A percentile compares a stretch with the other conserved stretches of the same genome.
phyloP scores from a whole-genome alignment of 2,329 filamentous ascomycete species.

The Penicillium sp. region DNA sequence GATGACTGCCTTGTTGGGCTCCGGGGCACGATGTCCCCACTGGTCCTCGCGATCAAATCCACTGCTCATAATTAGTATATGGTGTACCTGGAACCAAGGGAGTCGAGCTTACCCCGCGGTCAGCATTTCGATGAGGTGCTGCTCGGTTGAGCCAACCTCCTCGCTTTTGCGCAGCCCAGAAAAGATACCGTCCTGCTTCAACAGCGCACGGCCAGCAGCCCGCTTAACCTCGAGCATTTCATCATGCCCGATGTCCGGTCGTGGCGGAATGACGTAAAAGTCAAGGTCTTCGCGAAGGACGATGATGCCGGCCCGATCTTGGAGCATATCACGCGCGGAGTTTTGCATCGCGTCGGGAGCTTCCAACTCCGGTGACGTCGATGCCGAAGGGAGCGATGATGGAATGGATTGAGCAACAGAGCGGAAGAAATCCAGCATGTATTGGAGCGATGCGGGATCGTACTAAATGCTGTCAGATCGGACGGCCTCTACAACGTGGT shows the following conservation, averaged over 20 bases:
- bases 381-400: slow-evolving; percentile 62
- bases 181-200: slow-evolving; percentile 91
- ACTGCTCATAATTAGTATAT: slow-evolving; percentile 47
- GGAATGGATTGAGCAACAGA: slow-evolving; percentile 89
- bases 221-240: slow-evolving; percentile 98
- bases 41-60: slow-evolving; percentile 93
- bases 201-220: slow-evolving; percentile 77
- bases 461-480: slow-evolving; percentile 58
- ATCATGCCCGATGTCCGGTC: slow-evolving; percentile 71
- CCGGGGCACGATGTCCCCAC: slow-evolving; percentile 95
- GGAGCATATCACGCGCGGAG: slow-evolving; percentile 68
- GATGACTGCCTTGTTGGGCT: slow-evolving; percentile 97
- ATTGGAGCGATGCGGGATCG: slow-evolving; percentile 90
- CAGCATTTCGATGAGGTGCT: slow-evolving; percentile 98
- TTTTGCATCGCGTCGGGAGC: slow-evolving; percentile 66
- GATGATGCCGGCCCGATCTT: slow-evolving; percentile 92
- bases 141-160: slow-evolving; percentile 92
- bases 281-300: slow-evolving; percentile 93
- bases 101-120: slow-evolving; percentile 75
- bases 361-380: slow-evolving; percentile 56
- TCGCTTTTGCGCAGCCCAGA: slow-evolving; percentile 92
- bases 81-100: neutral
- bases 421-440: slow-evolving; percentile 99
- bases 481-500: neutral
- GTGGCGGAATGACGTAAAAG: slow-evolving; percentile 92